These are phyloP conservation scores for Amphibolis antarctica DNA, from an alignment of 106 monocot species.

Conservation along the genomic window DNA sequence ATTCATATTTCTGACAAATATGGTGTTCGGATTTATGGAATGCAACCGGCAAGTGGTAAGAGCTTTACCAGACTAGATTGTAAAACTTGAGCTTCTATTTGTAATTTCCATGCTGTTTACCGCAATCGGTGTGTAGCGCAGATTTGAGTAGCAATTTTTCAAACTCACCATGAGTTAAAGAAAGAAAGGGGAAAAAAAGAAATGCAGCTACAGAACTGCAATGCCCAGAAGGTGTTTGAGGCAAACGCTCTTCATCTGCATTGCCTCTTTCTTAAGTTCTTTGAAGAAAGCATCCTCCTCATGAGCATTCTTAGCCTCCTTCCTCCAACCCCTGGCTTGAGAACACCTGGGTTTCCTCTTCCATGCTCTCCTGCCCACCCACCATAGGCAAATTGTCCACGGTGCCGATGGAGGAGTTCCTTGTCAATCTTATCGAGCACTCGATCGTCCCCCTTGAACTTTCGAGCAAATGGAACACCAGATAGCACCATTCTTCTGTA, in stretches of 20 bases:
- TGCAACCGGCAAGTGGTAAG: too few species aligned
- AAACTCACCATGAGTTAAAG: too few species aligned
- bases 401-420: constrained; percentile 40
- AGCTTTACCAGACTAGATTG: too few species aligned
- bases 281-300: constrained; percentile 27
- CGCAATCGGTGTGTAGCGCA: too few species aligned
- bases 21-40: too few species aligned
- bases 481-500: constrained; percentile 56
- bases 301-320: constrained; percentile 64
- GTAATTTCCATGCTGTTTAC: too few species aligned
- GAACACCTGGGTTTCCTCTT: constrained; percentile 13
- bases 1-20: too few species aligned
- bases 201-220: too few species aligned
- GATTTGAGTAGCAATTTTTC: too few species aligned
- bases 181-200: too few species aligned
- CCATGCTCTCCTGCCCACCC: constrained; percentile 36
- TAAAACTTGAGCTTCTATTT: too few species aligned
- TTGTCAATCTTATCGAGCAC: constrained; percentile 71
- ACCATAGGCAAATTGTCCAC: constrained; percentile 38
- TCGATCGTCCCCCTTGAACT: constrained; percentile 65
- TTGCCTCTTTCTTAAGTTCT: constrained; percentile 27
- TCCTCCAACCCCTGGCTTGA: constrained; percentile 52
- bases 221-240: too few species aligned
- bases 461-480: constrained; percentile 51
- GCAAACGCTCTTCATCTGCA: constrained; percentile 35